Evolutionary conservation across 208 protist species (phyloP).

Genomic region (Acanthamoeba quina): DNA sequence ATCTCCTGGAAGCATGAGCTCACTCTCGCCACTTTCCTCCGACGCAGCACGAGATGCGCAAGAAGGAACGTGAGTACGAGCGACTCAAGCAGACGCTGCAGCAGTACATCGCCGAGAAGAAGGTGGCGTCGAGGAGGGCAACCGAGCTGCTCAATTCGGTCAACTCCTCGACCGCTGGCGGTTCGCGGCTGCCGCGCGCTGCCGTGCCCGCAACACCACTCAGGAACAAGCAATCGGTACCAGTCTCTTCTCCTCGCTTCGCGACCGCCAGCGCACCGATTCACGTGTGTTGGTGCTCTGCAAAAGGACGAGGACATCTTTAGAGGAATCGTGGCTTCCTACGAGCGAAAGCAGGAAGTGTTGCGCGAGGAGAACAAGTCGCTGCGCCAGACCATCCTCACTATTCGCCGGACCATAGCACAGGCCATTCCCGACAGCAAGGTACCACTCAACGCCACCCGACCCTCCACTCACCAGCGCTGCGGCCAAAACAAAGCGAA

Average conservation of each 20-base stretch:
- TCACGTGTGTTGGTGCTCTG: neutral
- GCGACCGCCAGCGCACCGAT: too few relatives aligned
- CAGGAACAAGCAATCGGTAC: constrained; percentile 33
- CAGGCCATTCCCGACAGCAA: neutral
- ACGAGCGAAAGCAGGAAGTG: constrained; percentile 53
- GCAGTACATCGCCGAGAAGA: constrained; percentile 50
- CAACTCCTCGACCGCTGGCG: neutral
- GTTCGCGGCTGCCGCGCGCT: neutral
- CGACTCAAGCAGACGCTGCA: constrained; percentile 51
- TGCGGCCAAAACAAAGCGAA: neutral
- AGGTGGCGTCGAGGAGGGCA: neutral
- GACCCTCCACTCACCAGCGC: too few relatives aligned
- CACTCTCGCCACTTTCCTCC: neutral
- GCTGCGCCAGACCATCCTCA: constrained; percentile 28
- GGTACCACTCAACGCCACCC: neutral
- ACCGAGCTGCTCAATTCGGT: neutral
- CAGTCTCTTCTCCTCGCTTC: neutral
- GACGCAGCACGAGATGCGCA: constrained; percentile 46
- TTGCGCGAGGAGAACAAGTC: constrained; percentile 46
- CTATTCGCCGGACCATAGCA: neutral
- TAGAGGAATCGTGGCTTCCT: constrained; percentile 21
- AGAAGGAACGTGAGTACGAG: constrained; percentile 34
- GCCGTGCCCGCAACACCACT: constrained; percentile 19
- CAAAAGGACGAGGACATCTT: constrained; percentile 39
- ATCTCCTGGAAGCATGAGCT: too few relatives aligned